phyloP scores from a whole-genome alignment of 148 eudicot genomes.

The Camellia sinensis region DNA sequence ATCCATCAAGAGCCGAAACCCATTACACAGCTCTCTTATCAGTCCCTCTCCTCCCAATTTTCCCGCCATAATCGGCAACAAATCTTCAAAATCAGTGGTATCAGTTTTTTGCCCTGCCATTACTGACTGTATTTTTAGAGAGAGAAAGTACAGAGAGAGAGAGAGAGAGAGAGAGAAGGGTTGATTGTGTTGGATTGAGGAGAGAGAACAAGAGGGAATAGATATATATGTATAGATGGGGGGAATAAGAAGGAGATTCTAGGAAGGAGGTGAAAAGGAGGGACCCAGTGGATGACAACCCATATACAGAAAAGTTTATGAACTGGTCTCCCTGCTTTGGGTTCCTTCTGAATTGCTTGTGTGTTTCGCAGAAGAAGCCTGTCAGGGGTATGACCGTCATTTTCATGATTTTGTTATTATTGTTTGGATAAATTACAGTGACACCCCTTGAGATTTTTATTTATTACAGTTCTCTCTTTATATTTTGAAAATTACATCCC shows the following conservation, averaged over 20 bases:
- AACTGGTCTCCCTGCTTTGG: not conserved
- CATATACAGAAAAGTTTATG: not conserved
- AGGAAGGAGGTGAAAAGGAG: conserved; percentile 3
- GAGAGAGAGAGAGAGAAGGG: not conserved
- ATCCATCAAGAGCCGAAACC: conserved; percentile 44
- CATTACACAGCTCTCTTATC: conserved; percentile 46
- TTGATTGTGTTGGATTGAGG: not conserved
- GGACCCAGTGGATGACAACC: conserved; percentile 7
- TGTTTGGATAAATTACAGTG: too few species aligned
- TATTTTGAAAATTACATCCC: too few species aligned
- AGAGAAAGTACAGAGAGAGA: not conserved
- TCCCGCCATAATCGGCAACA: conserved; percentile 43
- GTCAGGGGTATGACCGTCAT: not conserved
- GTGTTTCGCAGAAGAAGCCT: conserved; percentile 2
- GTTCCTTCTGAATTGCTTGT: not conserved
- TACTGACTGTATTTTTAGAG: not conserved
- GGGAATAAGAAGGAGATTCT: not conserved
- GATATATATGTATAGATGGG: not conserved
- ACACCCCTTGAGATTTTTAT: too few species aligned
- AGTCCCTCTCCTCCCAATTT: conserved; percentile 44
- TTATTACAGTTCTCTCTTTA: too few species aligned
- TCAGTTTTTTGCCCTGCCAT: conserved; percentile 8
- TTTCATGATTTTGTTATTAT: not conserved
- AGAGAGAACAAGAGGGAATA: not conserved
- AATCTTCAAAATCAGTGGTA: conserved; percentile 36